phyloP scores from a whole-genome alignment of 1,284 basidiomycete genomes.

The Pseudozyma thailandica region DNA sequence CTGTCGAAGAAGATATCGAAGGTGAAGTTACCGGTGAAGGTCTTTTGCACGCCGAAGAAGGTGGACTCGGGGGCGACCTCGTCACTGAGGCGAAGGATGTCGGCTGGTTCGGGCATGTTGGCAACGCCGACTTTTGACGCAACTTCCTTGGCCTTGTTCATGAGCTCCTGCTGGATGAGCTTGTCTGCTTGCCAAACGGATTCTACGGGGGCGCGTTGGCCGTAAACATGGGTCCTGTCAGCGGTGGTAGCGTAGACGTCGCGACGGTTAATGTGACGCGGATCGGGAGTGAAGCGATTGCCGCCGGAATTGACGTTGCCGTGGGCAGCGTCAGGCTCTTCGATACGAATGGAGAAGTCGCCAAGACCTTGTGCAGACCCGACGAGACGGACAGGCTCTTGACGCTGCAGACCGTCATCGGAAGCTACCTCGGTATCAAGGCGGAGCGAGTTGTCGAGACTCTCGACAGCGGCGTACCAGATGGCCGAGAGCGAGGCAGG shows the following conservation, averaged over 20 bases:
- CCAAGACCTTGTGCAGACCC: constrained; percentile 82
- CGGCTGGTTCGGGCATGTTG: constrained; percentile 79
- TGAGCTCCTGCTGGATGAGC: constrained; percentile 75
- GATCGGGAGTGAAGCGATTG: constrained; percentile 25
- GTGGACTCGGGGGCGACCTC: constrained; percentile 79
- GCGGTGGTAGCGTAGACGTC: constrained; percentile 75
- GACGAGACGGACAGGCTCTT: constrained; percentile 74
- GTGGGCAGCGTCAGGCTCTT: constrained; percentile 75
- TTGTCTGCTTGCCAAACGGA: constrained; percentile 89
- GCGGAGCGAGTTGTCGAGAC: constrained; percentile 76
- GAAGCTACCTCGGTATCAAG: constrained; percentile 76
- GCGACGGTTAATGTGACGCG: constrained; percentile 72
- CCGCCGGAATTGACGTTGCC: constrained; percentile 71
- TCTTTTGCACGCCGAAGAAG: constrained; percentile 85
- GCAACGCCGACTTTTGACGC: constrained; percentile 71
- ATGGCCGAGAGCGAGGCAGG: constrained; percentile 79
- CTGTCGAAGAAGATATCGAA: constrained; percentile 88
- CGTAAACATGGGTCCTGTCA: constrained; percentile 79
- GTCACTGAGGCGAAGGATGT: constrained; percentile 79
- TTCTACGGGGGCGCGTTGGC: constrained; percentile 75
- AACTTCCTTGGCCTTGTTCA: constrained; percentile 74
- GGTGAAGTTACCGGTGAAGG: constrained; percentile 81
- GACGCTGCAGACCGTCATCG: constrained; percentile 73
- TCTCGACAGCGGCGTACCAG: constrained; percentile 87
- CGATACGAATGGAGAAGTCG: constrained; percentile 81